These are phyloP conservation scores for Stagonosporopsis vannaccii DNA, from an alignment of 2,329 filamentous ascomycete genomes.

Conservation along the genomic window DNA sequence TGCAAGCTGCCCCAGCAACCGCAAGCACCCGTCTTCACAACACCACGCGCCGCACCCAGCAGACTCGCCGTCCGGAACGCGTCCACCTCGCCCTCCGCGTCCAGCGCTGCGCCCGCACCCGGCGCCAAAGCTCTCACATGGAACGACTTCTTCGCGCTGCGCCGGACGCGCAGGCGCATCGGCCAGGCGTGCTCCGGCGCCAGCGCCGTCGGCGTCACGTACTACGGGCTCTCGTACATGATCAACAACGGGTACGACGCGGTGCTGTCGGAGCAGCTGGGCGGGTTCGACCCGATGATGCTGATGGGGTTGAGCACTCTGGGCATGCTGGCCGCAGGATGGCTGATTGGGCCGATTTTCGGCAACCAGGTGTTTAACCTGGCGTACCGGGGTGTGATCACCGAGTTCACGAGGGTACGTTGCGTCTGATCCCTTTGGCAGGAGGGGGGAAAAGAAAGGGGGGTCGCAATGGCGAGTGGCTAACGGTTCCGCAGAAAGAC, in stretches of 20 bases:
- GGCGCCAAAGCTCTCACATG: constrained; percentile 61
- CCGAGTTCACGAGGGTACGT: constrained; percentile 73
- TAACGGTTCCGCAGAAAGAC: constrained; percentile 71
- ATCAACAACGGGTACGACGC: constrained; percentile 76
- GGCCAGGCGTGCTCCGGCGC: constrained; percentile 79
- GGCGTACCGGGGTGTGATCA: constrained; percentile 73
- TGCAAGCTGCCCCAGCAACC: constrained; percentile 30
- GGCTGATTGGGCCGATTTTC: constrained; percentile 84
- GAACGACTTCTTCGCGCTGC: constrained; percentile 92
- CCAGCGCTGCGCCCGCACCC: constrained; percentile 24
- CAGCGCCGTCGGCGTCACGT: constrained; percentile 68
- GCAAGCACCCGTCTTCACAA: constrained; percentile 21
- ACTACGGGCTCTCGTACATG: constrained; percentile 69
- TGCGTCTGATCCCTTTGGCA: not conserved
- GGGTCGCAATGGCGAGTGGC: not conserved
- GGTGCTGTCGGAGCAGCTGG: constrained; percentile 70
- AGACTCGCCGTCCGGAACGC: constrained; percentile 30
- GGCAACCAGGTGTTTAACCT: constrained; percentile 82
- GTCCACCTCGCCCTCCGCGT: constrained; percentile 28
- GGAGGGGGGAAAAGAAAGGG: too few species aligned
- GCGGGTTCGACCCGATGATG: constrained; percentile 87
- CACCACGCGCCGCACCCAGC: constrained; percentile 15
- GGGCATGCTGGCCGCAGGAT: constrained; percentile 79
- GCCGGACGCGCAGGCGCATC: constrained; percentile 82
- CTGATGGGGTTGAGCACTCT: constrained; percentile 82